Conservation (phyloP, 2,329 filamentous ascomycete genomes). For the Colletotrichum somersetense region DNA sequence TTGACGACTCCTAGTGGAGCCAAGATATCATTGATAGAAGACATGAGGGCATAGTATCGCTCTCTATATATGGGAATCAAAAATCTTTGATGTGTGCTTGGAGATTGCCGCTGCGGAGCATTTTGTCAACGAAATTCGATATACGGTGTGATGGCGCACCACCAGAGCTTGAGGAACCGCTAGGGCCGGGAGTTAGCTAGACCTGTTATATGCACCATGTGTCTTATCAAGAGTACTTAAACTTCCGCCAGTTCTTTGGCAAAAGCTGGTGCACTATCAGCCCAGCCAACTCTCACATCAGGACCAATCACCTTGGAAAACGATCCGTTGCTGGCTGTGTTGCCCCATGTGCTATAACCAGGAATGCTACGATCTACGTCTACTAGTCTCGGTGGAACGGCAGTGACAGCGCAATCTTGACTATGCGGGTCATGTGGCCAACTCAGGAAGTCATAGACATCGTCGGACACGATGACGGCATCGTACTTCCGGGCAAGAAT, state of each 20-base stretch:
- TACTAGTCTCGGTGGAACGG: slow-evolving; percentile 78
- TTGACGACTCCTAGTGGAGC: slow-evolving; percentile 28
- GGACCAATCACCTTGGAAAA: slow-evolving; percentile 91
- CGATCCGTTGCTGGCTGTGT: slow-evolving; percentile 87
- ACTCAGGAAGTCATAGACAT: slow-evolving; percentile 93
- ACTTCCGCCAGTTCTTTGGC: slow-evolving; percentile 64
- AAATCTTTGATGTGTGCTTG: slow-evolving; percentile 41
- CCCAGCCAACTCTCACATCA: slow-evolving; percentile 87
- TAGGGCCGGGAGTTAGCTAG: background rate
- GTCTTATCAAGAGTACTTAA: slow-evolving; percentile 55
- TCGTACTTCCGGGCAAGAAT: slow-evolving; percentile 81
- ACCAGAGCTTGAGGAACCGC: slow-evolving; percentile 23
- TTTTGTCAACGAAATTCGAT: slow-evolving; percentile 33
- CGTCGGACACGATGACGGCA: slow-evolving; percentile 85
- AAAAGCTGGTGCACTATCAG: slow-evolving; percentile 74
- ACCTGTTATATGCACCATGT: slow-evolving; percentile 5
- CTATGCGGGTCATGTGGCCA: slow-evolving; percentile 65
- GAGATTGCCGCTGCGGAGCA: slow-evolving; percentile 43
- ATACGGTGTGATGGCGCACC: slow-evolving; percentile 47
- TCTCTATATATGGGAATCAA: slow-evolving; percentile 44
- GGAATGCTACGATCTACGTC: slow-evolving; percentile 80
- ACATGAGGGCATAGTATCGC: slow-evolving; percentile 42
- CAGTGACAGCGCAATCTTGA: slow-evolving; percentile 47
- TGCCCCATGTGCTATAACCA: slow-evolving; percentile 73
- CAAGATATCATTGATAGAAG: slow-evolving; percentile 41